A percentile compares a stretch with the other conserved stretches of the same genome.
These are phyloP conservation scores for Fusarium incarnatum DNA, from an alignment of 2,329 filamentous ascomycete genomes.

Conservation along the genomic window DNA sequence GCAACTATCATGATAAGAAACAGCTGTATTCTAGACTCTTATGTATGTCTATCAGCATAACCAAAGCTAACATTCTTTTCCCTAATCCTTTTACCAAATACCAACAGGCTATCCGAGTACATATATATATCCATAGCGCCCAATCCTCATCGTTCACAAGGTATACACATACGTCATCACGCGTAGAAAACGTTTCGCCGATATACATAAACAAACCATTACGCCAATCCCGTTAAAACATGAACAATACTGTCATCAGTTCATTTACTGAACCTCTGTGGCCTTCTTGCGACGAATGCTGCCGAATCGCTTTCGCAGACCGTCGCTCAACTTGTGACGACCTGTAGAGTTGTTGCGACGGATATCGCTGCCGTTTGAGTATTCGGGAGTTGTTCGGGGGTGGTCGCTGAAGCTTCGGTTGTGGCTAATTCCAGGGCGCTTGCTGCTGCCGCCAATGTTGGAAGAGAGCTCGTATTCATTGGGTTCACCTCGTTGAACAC, in stretches of 20 bases:
- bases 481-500: conserved; percentile 49
- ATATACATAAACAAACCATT: neutral
- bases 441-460: conserved; percentile 39
- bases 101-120: conserved; percentile 1
- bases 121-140: conserved; percentile 16
- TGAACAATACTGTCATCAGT: neutral
- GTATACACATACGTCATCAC: conserved; percentile 20
- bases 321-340: conserved; percentile 59
- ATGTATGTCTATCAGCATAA: conserved; percentile 1
- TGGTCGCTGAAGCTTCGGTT: conserved; percentile 60
- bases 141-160: conserved; percentile 5
- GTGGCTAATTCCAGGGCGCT: conserved; percentile 47
- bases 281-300: conserved; percentile 61
- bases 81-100: conserved; percentile 4
- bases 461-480: conserved; percentile 64
- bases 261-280: conserved; percentile 20
- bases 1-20: neutral
- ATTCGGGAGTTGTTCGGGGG: conserved; percentile 42
- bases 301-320: conserved; percentile 65
- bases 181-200: neutral
- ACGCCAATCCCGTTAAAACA: conserved; percentile 24
- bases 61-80: neutral
- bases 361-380: conserved; percentile 45
- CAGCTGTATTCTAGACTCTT: neutral
- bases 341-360: conserved; percentile 57